phyloP scores from a whole-genome alignment of 2,329 filamentous ascomycete species.

The Penicillium sp. region DNA sequence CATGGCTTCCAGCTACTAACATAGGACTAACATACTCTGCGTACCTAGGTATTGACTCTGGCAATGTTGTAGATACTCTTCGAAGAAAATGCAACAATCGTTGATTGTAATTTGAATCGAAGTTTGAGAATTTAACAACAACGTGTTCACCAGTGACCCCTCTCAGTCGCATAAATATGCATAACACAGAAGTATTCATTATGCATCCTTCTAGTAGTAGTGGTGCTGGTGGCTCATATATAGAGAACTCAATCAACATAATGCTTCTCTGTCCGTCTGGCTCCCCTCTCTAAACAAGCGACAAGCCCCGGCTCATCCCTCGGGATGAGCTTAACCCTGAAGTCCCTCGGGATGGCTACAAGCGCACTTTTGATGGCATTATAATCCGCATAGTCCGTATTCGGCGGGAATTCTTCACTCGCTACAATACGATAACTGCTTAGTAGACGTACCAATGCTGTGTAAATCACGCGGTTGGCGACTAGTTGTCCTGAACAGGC shows the following conservation, averaged over 20 bases:
- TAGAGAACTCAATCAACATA: slow-evolving; percentile 32
- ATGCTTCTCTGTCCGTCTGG: slow-evolving; percentile 39
- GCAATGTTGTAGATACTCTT: no score
- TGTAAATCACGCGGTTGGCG: slow-evolving; percentile 55
- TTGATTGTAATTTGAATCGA: no score
- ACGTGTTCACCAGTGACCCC: no score
- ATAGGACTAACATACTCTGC: no score
- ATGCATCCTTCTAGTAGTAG: no score
- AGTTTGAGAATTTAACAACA: no score
- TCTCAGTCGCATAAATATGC: no score
- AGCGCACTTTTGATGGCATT: slow-evolving; percentile 58
- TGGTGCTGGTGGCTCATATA: no score
- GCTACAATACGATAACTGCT: slow-evolving; percentile 47
- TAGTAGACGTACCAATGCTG: slow-evolving; percentile 52
- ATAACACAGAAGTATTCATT: no score
- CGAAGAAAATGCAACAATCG: no score
- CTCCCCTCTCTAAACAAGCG: slow-evolving; percentile 33
- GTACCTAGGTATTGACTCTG: no score
- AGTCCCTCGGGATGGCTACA: slow-evolving; percentile 57
- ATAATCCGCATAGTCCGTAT: slow-evolving; percentile 61
- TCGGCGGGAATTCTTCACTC: slow-evolving; percentile 50
- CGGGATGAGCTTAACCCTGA: slow-evolving; percentile 55
- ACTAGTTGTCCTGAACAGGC: slow-evolving; percentile 58
- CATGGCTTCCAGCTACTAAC: no score
- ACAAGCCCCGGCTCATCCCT: slow-evolving; percentile 39